Conservation (phyloP, 352 stramenopile species). For the Pythium chondricola region DNA sequence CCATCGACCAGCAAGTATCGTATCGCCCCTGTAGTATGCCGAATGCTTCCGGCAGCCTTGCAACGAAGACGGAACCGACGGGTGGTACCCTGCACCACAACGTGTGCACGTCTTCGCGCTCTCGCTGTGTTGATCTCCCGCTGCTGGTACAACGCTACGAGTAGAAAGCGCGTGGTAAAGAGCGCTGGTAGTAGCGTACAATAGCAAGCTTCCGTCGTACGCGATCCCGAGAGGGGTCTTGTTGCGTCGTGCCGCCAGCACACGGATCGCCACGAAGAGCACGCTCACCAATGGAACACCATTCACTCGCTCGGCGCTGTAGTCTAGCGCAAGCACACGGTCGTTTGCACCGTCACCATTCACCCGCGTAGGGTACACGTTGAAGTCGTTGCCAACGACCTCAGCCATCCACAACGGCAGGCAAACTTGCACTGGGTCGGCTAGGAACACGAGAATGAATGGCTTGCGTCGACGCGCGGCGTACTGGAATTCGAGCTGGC, state of each 20-base stretch:
- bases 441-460: slow-evolving; percentile 39
- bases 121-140: too few relatives aligned
- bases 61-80: slow-evolving; percentile 18
- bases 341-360: slow-evolving; percentile 5
- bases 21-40: slow-evolving; percentile 43
- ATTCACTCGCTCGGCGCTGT: slow-evolving; percentile 20
- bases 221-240: slow-evolving; percentile 19
- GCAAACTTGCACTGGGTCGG: slow-evolving; percentile 23
- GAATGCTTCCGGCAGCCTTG: slow-evolving; percentile 33
- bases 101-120: slow-evolving; percentile 39
- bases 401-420: slow-evolving; percentile 35
- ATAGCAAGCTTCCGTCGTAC: slow-evolving; percentile 35
- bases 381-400: slow-evolving; percentile 26
- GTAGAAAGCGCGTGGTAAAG: slow-evolving; percentile 18
- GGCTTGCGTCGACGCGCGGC: slow-evolving; percentile 29
- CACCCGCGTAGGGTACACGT: slow-evolving; percentile 24
- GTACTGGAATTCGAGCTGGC: slow-evolving; percentile 52
- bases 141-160: too few relatives aligned
- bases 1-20: slow-evolving; percentile 38
- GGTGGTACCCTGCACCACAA: slow-evolving; percentile 28
- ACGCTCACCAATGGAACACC: slow-evolving; percentile 25
- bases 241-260: slow-evolving; percentile 24
- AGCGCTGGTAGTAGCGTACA: slow-evolving; percentile 33
- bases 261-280: slow-evolving; percentile 37
- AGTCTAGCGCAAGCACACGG: slow-evolving; percentile 24